Percentiles rank a stretch among this genome's conserved stretches.
Conservation (phyloP, 2,329 filamentous ascomycete species). For the Diaporthe citri region DNA sequence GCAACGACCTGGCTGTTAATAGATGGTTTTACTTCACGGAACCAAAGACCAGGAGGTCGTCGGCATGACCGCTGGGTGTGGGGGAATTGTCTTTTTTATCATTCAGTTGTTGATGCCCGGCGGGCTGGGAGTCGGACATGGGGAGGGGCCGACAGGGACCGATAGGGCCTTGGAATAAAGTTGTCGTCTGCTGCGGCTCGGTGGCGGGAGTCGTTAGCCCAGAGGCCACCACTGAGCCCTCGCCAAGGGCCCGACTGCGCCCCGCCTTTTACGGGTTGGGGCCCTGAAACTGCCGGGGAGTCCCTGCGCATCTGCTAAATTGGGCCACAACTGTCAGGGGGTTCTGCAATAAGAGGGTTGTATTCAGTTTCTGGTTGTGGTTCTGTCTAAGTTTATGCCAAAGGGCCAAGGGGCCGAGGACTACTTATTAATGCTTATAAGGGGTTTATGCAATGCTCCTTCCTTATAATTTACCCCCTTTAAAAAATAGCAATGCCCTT, state of each 20-base stretch:
- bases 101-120: constrained; percentile 21
- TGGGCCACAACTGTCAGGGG: background rate
- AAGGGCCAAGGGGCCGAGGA: no score
- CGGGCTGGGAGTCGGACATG: background rate
- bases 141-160: background rate
- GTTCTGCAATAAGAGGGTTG: no score
- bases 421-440: no score
- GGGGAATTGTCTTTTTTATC: background rate
- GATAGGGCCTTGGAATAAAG: constrained; percentile 24
- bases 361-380: no score
- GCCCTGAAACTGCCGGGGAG: constrained; percentile 29
- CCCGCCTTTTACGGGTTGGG: constrained; percentile 33
- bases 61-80: background rate
- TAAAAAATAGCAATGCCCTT: no score
- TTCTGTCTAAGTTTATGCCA: no score
- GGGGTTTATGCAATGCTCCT: no score
- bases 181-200: constrained; percentile 19
- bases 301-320: constrained; percentile 7
- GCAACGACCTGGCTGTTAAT: background rate
- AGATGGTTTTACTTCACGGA: background rate
- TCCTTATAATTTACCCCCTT: no score
- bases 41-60: background rate
- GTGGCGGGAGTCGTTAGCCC: constrained; percentile 14
- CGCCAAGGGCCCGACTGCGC: constrained; percentile 18
- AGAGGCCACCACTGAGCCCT: background rate